Conservation (phyloP, 1,284 basidiomycete genomes). For the Ceratobasidium theobromae region DNA sequence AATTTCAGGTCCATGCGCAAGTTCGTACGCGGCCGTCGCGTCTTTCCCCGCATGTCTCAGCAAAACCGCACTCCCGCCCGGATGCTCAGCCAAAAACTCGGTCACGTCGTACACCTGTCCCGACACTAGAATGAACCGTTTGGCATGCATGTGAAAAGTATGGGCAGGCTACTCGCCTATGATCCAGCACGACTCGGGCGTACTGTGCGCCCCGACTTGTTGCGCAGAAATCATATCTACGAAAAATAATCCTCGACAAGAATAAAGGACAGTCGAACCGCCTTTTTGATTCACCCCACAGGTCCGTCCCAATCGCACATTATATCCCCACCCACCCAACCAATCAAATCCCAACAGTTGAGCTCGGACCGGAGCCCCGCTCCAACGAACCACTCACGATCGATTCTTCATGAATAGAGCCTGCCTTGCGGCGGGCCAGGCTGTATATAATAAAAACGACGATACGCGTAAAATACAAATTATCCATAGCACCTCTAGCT, state of each 20-base stretch:
- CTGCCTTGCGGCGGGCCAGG: background rate
- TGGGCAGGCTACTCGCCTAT: slow-evolving; percentile 38
- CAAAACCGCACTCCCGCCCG: slow-evolving; percentile 47
- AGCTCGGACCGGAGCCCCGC: slow-evolving; percentile 25
- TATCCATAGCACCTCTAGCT: background rate
- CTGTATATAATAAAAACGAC: background rate
- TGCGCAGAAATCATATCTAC: slow-evolving; percentile 17
- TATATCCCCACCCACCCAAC: background rate
- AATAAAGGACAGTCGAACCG: background rate
- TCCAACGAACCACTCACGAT: background rate
- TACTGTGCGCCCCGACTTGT: slow-evolving; percentile 42
- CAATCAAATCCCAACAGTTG: slow-evolving; percentile 26
- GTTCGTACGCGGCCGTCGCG: slow-evolving; percentile 58
- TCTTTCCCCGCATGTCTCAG: slow-evolving; percentile 48
- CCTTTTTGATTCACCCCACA: background rate
- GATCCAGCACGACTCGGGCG: slow-evolving; percentile 44
- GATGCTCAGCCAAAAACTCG: slow-evolving; percentile 47
- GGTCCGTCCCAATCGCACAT: background rate
- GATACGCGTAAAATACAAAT: background rate
- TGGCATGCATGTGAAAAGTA: background rate
- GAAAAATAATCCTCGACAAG: background rate
- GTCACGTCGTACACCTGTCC: slow-evolving; percentile 41
- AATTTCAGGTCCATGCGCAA: slow-evolving; percentile 72
- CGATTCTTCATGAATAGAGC: background rate
- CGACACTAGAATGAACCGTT: slow-evolving; percentile 5